Percentiles rank a stretch among this genome's conserved stretches.
phyloP scores from a whole-genome alignment of 768 basidiomycete species.

The Mycena indigotica region DNA sequence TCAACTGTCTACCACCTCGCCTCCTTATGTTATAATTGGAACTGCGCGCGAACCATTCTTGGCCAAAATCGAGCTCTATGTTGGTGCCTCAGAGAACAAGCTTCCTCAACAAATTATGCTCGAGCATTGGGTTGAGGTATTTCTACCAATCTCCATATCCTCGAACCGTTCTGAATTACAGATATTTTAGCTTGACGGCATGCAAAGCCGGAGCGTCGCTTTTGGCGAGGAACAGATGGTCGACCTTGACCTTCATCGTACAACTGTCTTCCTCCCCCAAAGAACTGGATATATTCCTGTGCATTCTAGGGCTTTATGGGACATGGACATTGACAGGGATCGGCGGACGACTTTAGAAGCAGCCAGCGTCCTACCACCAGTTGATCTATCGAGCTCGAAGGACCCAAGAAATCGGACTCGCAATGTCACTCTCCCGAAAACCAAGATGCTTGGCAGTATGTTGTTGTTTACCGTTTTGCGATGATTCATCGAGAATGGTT shows the following conservation, averaged over 20 bases:
- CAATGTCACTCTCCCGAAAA: constrained; percentile 11
- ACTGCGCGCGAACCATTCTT: constrained; percentile 46
- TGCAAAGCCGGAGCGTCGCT: constrained; percentile 34
- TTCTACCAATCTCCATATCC: constrained; percentile 13
- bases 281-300: constrained; percentile 35
- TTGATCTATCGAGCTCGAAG: not conserved
- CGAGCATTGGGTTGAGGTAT: constrained; percentile 60
- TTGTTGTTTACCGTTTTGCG: not conserved
- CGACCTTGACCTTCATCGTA: constrained; percentile 55
- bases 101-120: constrained; percentile 40
- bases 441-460: constrained; percentile 16
- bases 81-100: constrained; percentile 37
- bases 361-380: not conserved
- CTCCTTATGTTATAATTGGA: constrained; percentile 51
- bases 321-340: constrained; percentile 18
- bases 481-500: not conserved
- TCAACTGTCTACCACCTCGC: constrained; percentile 28
- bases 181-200: constrained; percentile 43
- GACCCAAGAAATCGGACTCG: constrained; percentile 15
- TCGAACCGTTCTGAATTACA: not conserved
- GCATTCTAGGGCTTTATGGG: constrained; percentile 43
- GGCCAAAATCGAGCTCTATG: constrained; percentile 48
- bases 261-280: constrained; percentile 42
- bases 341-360: constrained; percentile 4
- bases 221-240: constrained; percentile 53